Conservation (phyloP, 108 stramenopile species). For the Stephanodiscus triporus region DNA sequence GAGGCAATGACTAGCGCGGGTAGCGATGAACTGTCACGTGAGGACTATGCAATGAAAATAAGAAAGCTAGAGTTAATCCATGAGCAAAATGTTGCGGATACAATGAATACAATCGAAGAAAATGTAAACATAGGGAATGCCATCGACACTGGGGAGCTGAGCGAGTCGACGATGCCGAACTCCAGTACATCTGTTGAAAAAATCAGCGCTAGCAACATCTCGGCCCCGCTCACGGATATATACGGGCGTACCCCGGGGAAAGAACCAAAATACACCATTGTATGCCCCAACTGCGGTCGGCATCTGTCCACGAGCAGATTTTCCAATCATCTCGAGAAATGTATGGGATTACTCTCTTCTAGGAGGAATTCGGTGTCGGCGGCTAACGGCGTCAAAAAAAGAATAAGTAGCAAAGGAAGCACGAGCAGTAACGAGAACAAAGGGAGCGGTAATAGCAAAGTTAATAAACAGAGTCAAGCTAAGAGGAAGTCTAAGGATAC, state of each 20-base stretch:
- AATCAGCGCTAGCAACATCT: not conserved
- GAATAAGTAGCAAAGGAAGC: not conserved
- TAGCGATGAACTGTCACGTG: not conserved
- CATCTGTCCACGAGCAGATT: slow-evolving; percentile 5
- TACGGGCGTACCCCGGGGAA: slow-evolving; percentile 3
- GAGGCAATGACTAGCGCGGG: not conserved
- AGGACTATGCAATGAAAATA: not conserved
- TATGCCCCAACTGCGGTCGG: slow-evolving; percentile 5
- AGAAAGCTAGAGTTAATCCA: not conserved
- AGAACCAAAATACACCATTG: slow-evolving; percentile 7
- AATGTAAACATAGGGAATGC: too few relatives aligned
- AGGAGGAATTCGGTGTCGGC: not conserved
- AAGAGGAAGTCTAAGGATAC: slow-evolving; percentile 24
- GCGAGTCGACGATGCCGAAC: too few relatives aligned
- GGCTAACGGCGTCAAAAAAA: not conserved
- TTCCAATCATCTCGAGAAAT: slow-evolving; percentile 1
- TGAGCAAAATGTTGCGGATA: not conserved
- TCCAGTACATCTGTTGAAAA: too few relatives aligned
- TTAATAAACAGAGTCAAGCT: not conserved
- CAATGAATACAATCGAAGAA: not conserved
- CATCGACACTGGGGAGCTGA: too few relatives aligned
- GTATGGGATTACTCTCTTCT: not conserved
- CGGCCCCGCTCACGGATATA: slow-evolving; percentile 1
- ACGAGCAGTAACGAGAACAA: not conserved
- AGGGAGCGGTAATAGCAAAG: not conserved